Evolutionary conservation across 257 asterid species (phyloP).

Genomic region (Nicotiana tabacum): DNA sequence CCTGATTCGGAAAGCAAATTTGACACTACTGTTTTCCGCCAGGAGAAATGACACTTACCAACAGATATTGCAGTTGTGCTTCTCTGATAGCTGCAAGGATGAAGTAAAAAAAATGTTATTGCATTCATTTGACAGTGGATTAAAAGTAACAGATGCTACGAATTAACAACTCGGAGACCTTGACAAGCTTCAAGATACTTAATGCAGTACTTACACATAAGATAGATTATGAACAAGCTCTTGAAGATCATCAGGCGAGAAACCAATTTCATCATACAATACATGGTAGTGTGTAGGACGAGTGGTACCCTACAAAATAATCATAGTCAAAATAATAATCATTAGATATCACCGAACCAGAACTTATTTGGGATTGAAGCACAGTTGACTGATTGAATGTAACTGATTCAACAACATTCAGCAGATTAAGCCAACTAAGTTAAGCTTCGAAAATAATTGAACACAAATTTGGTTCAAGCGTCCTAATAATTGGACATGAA

Average conservation of each 20-base stretch:
- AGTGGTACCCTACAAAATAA: constrained; percentile 61
- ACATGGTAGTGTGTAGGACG: constrained; percentile 93
- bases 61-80: constrained; percentile 95
- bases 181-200: neutral
- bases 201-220: constrained; percentile 58
- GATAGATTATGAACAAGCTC: constrained; percentile 86
- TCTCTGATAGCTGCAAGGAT: constrained; percentile 72
- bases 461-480: neutral
- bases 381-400: neutral
- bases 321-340: neutral
- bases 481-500: neutral
- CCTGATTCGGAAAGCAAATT: neutral
- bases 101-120: neutral
- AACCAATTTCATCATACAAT: constrained; percentile 67
- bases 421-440: neutral
- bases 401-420: neutral
- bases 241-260: constrained; percentile 79
- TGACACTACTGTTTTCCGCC: neutral
- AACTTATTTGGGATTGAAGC: neutral
- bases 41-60: constrained; percentile 31
- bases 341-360: neutral
- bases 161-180: neutral
- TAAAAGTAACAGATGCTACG: no score
- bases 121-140: neutral
- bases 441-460: neutral